These are phyloP conservation scores for Orbilia quercus DNA, from an alignment of 2,329 filamentous ascomycete species.

Conservation along the genomic window DNA sequence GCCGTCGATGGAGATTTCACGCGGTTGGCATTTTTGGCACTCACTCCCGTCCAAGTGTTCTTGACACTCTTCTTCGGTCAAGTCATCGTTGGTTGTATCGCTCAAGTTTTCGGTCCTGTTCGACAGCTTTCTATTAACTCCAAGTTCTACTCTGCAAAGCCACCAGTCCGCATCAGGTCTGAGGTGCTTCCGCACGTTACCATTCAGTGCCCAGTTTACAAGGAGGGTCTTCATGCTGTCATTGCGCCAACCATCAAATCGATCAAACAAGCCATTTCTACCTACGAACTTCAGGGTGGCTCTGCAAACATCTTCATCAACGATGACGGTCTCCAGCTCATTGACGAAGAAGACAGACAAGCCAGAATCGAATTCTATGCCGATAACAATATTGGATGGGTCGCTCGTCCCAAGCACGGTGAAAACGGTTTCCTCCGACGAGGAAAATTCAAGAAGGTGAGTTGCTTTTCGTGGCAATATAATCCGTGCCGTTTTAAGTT, in stretches of 20 bases:
- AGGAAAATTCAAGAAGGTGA: slow-evolving; percentile 69
- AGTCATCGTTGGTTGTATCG: slow-evolving; percentile 79
- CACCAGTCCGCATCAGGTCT: slow-evolving; percentile 72
- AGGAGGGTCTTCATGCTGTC: slow-evolving; percentile 80
- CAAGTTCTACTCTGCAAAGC: slow-evolving; percentile 81
- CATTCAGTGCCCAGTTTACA: slow-evolving; percentile 89
- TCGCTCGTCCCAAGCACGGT: slow-evolving; percentile 73
- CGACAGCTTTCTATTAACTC: slow-evolving; percentile 79
- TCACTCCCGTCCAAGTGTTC: slow-evolving; percentile 79
- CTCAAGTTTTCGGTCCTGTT: slow-evolving; percentile 80
- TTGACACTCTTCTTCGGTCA: slow-evolving; percentile 85
- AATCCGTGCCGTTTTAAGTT: slow-evolving; percentile 13
- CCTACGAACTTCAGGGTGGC: slow-evolving; percentile 81
- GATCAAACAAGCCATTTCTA: slow-evolving; percentile 80
- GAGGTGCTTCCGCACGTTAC: slow-evolving; percentile 70
- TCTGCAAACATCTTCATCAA: slow-evolving; percentile 82
- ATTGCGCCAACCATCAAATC: slow-evolving; percentile 81
- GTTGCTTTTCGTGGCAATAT: slow-evolving; percentile 30
- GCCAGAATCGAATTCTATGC: slow-evolving; percentile 76
- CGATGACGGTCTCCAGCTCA: slow-evolving; percentile 77
- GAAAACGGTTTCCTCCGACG: slow-evolving; percentile 72
- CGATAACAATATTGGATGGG: slow-evolving; percentile 77
- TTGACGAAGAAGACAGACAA: slow-evolving; percentile 72
- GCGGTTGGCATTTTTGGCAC: slow-evolving; percentile 73
- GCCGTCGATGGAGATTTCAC: slow-evolving; percentile 73